phyloP scores from a whole-genome alignment of 495 filamentous ascomycete species.

The Neurospora sp. region DNA sequence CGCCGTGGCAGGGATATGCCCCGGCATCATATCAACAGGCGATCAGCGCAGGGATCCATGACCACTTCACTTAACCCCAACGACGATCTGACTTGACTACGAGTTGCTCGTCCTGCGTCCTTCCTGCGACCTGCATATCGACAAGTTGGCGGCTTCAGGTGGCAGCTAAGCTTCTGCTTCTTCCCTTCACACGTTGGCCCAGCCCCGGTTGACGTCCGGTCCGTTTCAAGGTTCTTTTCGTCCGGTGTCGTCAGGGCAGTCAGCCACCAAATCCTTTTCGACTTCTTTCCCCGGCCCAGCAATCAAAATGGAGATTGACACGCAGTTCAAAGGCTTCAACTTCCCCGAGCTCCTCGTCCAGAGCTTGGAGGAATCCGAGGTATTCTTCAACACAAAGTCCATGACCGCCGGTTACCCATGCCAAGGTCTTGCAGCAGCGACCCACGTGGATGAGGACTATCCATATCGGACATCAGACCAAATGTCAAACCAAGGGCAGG shows the following conservation, averaged over 20 bases:
- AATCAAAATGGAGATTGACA: slow-evolving; percentile 6
- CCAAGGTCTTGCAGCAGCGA: slow-evolving; percentile 17
- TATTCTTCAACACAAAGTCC: slow-evolving; percentile 28
- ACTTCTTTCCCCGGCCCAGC: background rate
- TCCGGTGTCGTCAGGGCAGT: background rate
- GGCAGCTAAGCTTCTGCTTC: background rate
- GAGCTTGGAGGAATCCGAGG: slow-evolving; percentile 29
- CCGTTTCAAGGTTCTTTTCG: background rate
- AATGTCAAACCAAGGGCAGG: background rate
- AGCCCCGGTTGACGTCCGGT: background rate
- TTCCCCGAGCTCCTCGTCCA: slow-evolving; percentile 35
- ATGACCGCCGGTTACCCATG: slow-evolving; percentile 33
- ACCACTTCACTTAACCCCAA: slow-evolving; percentile 6
- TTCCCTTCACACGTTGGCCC: background rate
- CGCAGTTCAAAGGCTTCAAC: slow-evolving; percentile 25
- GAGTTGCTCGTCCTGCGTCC: slow-evolving; percentile 2
- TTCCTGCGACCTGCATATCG: background rate
- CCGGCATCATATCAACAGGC: slow-evolving; percentile 2
- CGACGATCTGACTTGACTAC: slow-evolving; percentile 16
- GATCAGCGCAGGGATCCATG: slow-evolving; percentile 17
- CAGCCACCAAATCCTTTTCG: background rate
- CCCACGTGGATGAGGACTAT: slow-evolving; percentile 6
- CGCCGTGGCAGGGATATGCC: slow-evolving; percentile 5
- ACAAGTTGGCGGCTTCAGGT: background rate
- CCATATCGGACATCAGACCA: slow-evolving; percentile 6